Percentiles rank a stretch among this genome's conserved stretches.
phyloP scores from a whole-genome alignment of 164 flowering plant genomes.

The Chimonanthus praecox region DNA sequence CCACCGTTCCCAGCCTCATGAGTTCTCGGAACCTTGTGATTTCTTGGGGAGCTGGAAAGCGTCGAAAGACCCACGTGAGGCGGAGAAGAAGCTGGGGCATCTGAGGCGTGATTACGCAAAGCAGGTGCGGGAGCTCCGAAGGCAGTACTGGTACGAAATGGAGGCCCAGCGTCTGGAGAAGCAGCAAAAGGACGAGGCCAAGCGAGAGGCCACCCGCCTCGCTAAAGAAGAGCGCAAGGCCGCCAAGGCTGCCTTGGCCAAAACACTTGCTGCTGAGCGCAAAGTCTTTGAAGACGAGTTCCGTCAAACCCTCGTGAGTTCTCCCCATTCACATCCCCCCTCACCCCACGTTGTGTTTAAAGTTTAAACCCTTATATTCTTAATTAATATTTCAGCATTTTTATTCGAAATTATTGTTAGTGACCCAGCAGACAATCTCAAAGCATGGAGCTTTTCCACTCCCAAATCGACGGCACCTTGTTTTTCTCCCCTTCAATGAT shows the following conservation, averaged over 20 bases:
- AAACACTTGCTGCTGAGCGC: conserved; percentile 49
- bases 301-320: conserved; percentile 49
- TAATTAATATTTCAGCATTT: too few species aligned
- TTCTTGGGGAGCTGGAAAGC: conserved; percentile 68
- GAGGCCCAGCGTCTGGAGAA: conserved; percentile 57
- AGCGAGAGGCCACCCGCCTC: conserved; percentile 42
- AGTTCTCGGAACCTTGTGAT: conserved; percentile 32
- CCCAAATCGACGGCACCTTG: too few species aligned
- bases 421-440: too few species aligned
- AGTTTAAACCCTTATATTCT: too few species aligned
- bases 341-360: too few species aligned
- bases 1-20: conserved; percentile 25
- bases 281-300: conserved; percentile 56
- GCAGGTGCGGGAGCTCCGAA: conserved; percentile 55
- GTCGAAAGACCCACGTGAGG: conserved; percentile 54
- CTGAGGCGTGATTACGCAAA: conserved; percentile 61
- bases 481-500: too few species aligned
- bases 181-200: conserved; percentile 55
- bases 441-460: too few species aligned
- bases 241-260: conserved; percentile 44
- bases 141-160: conserved; percentile 60
- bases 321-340: too few species aligned
- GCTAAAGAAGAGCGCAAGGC: conserved; percentile 59
- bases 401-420: too few species aligned
- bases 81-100: conserved; percentile 40